Conservation (phyloP, 1,139 yeast species). For the Suhomyces yuchorum region DNA sequence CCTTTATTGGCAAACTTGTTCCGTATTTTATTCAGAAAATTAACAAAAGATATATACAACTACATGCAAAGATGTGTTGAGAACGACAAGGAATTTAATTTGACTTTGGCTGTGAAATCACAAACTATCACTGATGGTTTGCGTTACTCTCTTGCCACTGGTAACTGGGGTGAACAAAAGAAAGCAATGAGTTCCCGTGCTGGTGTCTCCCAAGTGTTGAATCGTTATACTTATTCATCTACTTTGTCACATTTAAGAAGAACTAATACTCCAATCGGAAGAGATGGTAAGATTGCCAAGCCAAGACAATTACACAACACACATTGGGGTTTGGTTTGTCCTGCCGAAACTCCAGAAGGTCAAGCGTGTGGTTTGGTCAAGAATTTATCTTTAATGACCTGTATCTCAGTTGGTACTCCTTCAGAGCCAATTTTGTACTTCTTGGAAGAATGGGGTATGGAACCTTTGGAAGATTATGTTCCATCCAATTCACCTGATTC, state of each 20-base stretch:
- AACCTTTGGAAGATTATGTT: conserved; percentile 92
- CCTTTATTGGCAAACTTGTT: conserved; percentile 93
- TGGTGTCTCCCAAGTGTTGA: conserved; percentile 98
- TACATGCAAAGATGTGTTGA: conserved; percentile 99
- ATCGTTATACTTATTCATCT: conserved; percentile 96
- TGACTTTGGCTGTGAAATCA: conserved; percentile 94
- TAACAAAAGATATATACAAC: conserved; percentile 92
- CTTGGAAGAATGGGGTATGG: conserved; percentile 99
- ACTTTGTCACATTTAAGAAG: conserved; percentile 97
- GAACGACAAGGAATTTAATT: conserved; percentile 93
- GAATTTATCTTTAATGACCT: conserved; percentile 92
- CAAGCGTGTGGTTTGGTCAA: conserved; percentile 99
- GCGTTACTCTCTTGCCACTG: conserved; percentile 96
- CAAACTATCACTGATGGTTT: conserved; percentile 97
- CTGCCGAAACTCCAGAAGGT: conserved; percentile 99
- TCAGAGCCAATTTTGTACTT: conserved; percentile 92
- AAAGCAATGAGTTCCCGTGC: conserved; percentile 99
- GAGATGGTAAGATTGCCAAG: conserved; percentile 97
- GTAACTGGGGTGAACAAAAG: conserved; percentile 99
- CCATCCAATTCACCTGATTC: conserved; percentile 92
- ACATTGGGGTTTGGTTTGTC: conserved; percentile 99
- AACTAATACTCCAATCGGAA: conserved; percentile 97
- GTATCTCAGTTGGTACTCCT: conserved; percentile 97
- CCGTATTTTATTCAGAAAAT: conserved; percentile 89
- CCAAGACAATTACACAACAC: conserved; percentile 99